A percentile compares a stretch with the other conserved stretches of the same genome.
These are phyloP conservation scores for Ophiocordyceps camponoti-leonardi DNA, from an alignment of 2,329 filamentous ascomycete species.

Conservation along the genomic window DNA sequence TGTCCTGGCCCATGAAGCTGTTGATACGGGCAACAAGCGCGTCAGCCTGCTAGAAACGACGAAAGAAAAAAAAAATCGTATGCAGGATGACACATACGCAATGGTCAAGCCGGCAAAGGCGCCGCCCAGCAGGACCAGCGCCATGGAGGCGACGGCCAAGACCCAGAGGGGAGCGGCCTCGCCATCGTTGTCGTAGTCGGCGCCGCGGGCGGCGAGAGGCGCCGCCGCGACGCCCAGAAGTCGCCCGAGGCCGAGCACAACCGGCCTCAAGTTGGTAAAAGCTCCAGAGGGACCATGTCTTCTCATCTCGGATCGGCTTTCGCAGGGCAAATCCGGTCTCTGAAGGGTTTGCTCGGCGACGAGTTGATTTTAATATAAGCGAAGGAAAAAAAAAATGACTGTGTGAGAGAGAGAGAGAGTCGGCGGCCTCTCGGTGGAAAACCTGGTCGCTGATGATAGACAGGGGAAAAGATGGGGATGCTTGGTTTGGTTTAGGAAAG, in stretches of 20 bases:
- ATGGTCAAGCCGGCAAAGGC: conserved; percentile 91
- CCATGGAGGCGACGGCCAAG: conserved; percentile 61
- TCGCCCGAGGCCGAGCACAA: conserved; percentile 32
- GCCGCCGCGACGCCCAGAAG: conserved; percentile 31
- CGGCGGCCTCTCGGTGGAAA: no score
- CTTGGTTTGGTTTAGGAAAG: no score
- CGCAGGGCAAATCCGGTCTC: no score
- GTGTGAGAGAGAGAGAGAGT: no score
- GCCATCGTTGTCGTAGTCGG: conserved; percentile 23
- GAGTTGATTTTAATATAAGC: no score
- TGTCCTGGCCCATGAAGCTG: conserved; percentile 58
- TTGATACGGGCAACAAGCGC: conserved; percentile 1
- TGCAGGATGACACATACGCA: conserved; percentile 34
- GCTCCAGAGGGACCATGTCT: conserved; percentile 10
- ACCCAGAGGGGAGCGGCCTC: conserved; percentile 58
- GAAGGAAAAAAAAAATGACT: no score
- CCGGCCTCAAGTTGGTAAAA: conserved; percentile 25
- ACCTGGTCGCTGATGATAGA: no score
- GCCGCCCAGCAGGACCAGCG: conserved; percentile 73
- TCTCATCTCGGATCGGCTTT: conserved; percentile 8
- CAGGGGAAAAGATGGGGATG: no score
- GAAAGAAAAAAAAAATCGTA: neutral
- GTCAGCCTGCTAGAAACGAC: neutral
- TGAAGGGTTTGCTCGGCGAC: no score
- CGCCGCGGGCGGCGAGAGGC: conserved; percentile 17